Evolutionary conservation across 2,329 filamentous ascomycete species (phyloP), one percentile per base, ranked within the genome.

Genomic region (Talaromyces marneffei): DNA sequence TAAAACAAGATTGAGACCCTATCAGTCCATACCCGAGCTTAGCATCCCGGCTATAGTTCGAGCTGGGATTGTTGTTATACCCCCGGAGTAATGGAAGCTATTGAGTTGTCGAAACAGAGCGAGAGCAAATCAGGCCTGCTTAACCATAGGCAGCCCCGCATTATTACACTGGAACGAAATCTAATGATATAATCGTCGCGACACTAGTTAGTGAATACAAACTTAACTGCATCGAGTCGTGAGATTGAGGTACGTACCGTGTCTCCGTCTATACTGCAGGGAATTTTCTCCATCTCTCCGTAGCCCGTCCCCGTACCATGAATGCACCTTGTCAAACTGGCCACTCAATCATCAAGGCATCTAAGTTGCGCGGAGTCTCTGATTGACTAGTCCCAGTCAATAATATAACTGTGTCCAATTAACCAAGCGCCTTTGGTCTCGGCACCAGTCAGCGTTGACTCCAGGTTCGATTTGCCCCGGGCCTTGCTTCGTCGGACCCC

Each of bases 21-120:
- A 31, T 33, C 27, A 20, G 29, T 20, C 8, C 48, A 33, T 33
- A 52, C 29, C 48, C 48, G 48, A 52, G 48, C 29, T 23, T n/a
- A 33, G 29, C 18, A 12, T 52, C n/a, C 29, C 48, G 48, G 48
- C n/a, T 52, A 52, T 52, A 35, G 48, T 33, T 52, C n/a, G 29
- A 52, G 46, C 29, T 52, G 48, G n/a, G 48, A 52, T 35, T 23
- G 29, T 20, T 33, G 57, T 27, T 14, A 20, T 20, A 18, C 57
- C 3, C 50, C 57, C 57, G 57, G 57, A 23, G 33, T 50, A 59
- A 59, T 35, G 57, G 57, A 59, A 59, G 57, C 46, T 44, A 16
- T 58, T 25, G 44, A 48, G 23, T 25, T 46, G 42, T n/a, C 18
- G 44, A 48, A n/a, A 27, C n/a, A n/a, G n/a, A n/a, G n/a, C n/a